A percentile compares a stretch with the other conserved stretches of the same genome.
Evolutionary conservation across 495 filamentous ascomycete species (phyloP).

Genomic region (Penicillium longicatenatum): DNA sequence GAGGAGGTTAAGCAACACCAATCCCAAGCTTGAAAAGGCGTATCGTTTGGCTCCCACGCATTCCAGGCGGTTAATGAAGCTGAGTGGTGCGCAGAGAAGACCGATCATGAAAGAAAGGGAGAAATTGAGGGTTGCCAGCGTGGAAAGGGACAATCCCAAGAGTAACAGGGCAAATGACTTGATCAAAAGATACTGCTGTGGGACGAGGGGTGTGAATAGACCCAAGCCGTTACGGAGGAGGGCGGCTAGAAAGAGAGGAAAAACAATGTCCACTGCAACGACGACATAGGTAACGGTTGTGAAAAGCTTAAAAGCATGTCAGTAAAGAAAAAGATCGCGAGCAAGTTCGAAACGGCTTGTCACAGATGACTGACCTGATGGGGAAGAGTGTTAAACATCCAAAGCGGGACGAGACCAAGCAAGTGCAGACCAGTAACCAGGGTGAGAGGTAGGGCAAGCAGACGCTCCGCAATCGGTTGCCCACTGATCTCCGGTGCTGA

Average conservation of each 20-base stretch:
- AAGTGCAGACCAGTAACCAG: constrained; percentile 73
- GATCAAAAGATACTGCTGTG: constrained; percentile 73
- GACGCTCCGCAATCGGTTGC: constrained; percentile 58
- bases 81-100: constrained; percentile 71
- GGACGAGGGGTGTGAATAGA: constrained; percentile 51
- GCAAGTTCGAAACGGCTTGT: too few relatives aligned
- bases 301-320: constrained; percentile 54
- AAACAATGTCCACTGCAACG: constrained; percentile 56
- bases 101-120: constrained; percentile 86
- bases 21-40: constrained; percentile 25
- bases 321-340: constrained; percentile 1
- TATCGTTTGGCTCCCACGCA: constrained; percentile 23
- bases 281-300: constrained; percentile 53
- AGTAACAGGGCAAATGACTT: constrained; percentile 91
- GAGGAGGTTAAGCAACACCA: constrained; percentile 56
- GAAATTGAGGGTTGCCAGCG: constrained; percentile 96
- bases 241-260: constrained; percentile 56
- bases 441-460: constrained; percentile 75
- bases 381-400: constrained; percentile 77
- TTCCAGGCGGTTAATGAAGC: constrained; percentile 63
- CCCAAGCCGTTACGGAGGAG: constrained; percentile 55
- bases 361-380: constrained; percentile 54
- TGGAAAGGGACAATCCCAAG: constrained; percentile 86
- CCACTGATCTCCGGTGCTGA: constrained; percentile 22
- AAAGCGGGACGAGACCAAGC: constrained; percentile 80